Base-by-base conservation (phyloP, 1,284 basidiomycete genomes). In the Sanghuangporus baumii region DNA sequence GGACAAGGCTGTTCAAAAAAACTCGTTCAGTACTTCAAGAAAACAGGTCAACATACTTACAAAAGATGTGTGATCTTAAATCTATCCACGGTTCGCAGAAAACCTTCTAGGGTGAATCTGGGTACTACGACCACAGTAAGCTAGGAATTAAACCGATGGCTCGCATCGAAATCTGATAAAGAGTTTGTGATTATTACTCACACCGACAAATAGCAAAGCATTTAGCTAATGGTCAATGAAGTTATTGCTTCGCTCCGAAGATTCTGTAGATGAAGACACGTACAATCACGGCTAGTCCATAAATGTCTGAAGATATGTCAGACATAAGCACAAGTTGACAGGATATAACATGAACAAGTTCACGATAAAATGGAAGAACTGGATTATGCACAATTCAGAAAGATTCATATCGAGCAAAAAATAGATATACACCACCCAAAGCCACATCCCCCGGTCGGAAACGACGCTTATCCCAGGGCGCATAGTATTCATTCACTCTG, bases 71-170 rank as follows among this genome's bases (percentile, higher is more conserved):
- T 85, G 67, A 91, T 85, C 47, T 79, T 80, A 74, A 89, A 83
- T 18, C 79, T 80, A 63, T 85, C 78, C 61, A 93, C 86, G 69
- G 86, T 88, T 26, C 83, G 77, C 54, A 91, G 79, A 75, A 90
- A 88, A 20, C 78, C 78, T 20, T 78, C 75, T 56, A 90, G 85
- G 63, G 82, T 84, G 72, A 93, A 94, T 69, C 83, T 89, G 1
- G 88, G 83, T 7, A 90, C 73, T 6, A 92, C 79, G 14, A 94
- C 88, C n/a, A 89, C 57, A 0, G 83, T 77, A 56, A 86, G 75
- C 84, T 87, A 59, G 5, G 38, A 46, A n/a, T 2, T 4, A 12
- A 14, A 7, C 2, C 7, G 16, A 46, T 7, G n/a, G 2, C 16
- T 18, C 20, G 9, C 16, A 46, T n/a, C 43, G 43, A 31, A 47